Base-by-base conservation (phyloP, 2,329 filamentous ascomycete genomes). In the Rhexocercosporidium sp. region DNA sequence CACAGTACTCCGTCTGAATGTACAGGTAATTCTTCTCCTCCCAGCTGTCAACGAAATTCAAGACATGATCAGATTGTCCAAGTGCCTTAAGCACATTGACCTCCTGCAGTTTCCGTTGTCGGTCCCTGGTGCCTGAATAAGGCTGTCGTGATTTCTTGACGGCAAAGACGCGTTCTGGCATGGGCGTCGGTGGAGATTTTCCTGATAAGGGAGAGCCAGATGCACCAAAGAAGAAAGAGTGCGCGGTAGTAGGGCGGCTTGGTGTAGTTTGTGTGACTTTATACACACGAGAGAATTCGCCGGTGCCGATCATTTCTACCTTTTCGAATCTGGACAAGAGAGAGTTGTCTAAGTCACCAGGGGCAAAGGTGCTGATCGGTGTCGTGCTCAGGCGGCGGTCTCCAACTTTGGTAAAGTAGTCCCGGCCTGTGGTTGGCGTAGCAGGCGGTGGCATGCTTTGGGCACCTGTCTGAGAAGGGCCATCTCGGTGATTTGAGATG, bases 1-100 rank as follows among this genome's bases (percentile, higher is more conserved):
- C 94, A 76, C 96, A 99, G 77, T 90, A 98, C 77, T 99, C 96
- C 0, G 95, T 98, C 81, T 98, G 95, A 68, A 99, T 98, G 81
- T 97, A 99, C 11, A 99, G 86, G 76, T 95, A 90, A 65, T 87
- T 87, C 72, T 92, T 88, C 68, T 91, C 86, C 79, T 97, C 95
- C 96, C 96, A 99, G 77, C 90, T 90, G 74, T 96, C 90, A 64
- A 94, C 84, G 72, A 95, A 92, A 70, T 92, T 89, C 62, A 99
- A 84, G 62, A 98, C 87, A 78, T 99, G 94, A 75, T 97, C 93
- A 64, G 91, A 90, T 66, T 92, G 88, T 61, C 87, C 88, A 49
- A 99, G 82, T n/a, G 88, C 85, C 75, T 91, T 89, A 56, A 99
- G 84, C 22, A 94, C 89, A 20, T 88, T 83, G 3, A 96, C 95